Evolutionary conservation across 2,329 filamentous ascomycete species (phyloP), one percentile per base, ranked within the genome.

Genomic region (Aureobasidium vineae): DNA sequence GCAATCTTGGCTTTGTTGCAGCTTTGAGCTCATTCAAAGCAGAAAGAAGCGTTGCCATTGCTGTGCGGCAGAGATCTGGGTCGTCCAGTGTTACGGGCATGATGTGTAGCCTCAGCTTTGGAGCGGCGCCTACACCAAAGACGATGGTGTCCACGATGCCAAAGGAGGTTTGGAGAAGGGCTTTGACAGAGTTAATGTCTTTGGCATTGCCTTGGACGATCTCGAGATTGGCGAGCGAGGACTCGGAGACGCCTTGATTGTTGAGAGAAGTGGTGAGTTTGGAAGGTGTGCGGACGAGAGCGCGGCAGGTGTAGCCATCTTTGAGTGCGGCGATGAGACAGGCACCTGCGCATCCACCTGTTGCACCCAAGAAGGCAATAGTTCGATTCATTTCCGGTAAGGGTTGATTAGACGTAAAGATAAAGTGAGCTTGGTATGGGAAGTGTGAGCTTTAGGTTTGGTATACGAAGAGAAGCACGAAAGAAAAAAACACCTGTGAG

Each of bases 351-450:
- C 79, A 79, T 57, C 82, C 83, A 65, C 81, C 82, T 26, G 82
- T 84, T 28, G 82, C 81, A 54, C 83, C 83, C 69, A 85, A 79
- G 75, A 85, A 84, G 47, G 81, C 80, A 64, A 84, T 71, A 38
- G 77, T 80, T 57, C 67, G 73, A 15, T 50, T 66, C 38, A 60
- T 68, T 5, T 15, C 50, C 15, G 7, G 2, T 33, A 5, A 13
- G 7, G 26, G 4, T 33, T 8, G 6, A n/a, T 15, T 21, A 43
- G 16, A n/a, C 6, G 19, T 23, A 21, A 23, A 45, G 11, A 45
- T 15, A 13, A 40, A 16, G 8, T 7, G 23, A 15, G n/a, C 5
- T 21, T 21, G 38, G 31, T n/a, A 26, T 5, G 16, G 11, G n/a
- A n/a, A 40, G 5, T 19, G 19, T 33, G 6, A 31, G 8, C 19